These are phyloP conservation scores for Chrysanthemum seticuspe DNA, from an alignment of 129 eudicot genomes.

Conservation along the genomic window DNA sequence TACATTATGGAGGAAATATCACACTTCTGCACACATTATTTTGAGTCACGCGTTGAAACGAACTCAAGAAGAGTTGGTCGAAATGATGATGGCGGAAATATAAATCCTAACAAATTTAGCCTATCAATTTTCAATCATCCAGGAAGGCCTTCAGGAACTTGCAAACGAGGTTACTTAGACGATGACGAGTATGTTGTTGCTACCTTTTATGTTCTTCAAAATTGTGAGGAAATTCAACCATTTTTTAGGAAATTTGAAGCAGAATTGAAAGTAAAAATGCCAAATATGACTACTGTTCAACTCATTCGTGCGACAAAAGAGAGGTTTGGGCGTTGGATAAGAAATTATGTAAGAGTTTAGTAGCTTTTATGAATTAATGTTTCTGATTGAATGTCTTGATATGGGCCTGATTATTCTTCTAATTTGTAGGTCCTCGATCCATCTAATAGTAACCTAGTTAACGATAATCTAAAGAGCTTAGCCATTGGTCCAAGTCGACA, in stretches of 20 bases:
- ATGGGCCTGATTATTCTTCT: not conserved
- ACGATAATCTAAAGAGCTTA: not conserved
- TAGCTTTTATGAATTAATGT: not conserved
- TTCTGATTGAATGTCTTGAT: not conserved
- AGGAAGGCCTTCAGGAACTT: not conserved
- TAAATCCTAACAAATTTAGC: not conserved
- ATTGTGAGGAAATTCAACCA: not conserved
- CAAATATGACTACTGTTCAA: not conserved
- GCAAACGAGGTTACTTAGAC: not conserved
- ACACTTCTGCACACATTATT: conserved; percentile 11
- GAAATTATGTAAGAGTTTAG: not conserved
- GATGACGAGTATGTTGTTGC: not conserved
- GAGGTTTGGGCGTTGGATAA: not conserved
- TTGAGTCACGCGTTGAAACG: conserved; percentile 1
- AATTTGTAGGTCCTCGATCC: not conserved
- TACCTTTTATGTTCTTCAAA: conserved; percentile 1
- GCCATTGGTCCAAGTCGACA: conserved; percentile 1
- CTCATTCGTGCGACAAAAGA: not conserved
- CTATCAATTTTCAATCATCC: not conserved
- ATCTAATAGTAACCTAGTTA: not conserved
- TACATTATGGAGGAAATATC: conserved; percentile 13
- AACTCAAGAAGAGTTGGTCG: conserved; percentile 6
- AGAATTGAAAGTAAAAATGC: not conserved
- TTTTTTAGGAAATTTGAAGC: conserved; percentile 14
- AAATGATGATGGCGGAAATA: not conserved